Base-by-base conservation (phyloP, 306 rosid species). In the Senna tora region DNA sequence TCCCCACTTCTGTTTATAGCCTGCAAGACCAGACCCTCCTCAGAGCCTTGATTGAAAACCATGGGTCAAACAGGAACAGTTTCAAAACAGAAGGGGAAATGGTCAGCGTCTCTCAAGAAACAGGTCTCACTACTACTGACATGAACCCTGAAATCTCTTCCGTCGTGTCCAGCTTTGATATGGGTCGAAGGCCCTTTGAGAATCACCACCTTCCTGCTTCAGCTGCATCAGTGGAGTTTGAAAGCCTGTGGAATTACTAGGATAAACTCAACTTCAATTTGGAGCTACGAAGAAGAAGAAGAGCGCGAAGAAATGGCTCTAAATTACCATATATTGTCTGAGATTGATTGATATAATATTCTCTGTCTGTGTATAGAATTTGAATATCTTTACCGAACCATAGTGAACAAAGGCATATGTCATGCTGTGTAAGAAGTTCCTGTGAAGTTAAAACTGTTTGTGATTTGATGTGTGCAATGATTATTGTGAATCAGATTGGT, bases 81-180 rank as follows among this genome's bases (percentile, higher is more conserved):
- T 87, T 82, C 84, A 91, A 91, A 66, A 16, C 86, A n/a, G 90
- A 86, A 79, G 79, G 81, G 75, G 92, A 87, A 9, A 84, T 81
- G 56, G 43, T 74, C 46, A 84, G 80, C 21, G 82, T 76, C 38
- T 85, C 96, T 0, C 97, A 89, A 69, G 96, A 86, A 76, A 87
- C 90, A 1, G 80, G 84, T 38, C 68, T 86, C 1, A 85, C 84
- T 0, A 85, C 84, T 0, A 70, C 82, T 15, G 90, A 89, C 21
- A 54, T 92, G 61, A 92, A 86, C 70, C 75, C 73, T 10, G 94
- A 89, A 80, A 87, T 86, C 74, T 81, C 96, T 41, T 90, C 94
- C 0, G 87, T 83, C 21, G 64, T 87, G 15, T 74, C 90, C 1
- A 84, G 83, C 79, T 85, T 81, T n/a, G 86, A 82, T 19, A 68